phyloP scores from a whole-genome alignment of 140 eudicot species.

The Erigeron philadelphicus region DNA sequence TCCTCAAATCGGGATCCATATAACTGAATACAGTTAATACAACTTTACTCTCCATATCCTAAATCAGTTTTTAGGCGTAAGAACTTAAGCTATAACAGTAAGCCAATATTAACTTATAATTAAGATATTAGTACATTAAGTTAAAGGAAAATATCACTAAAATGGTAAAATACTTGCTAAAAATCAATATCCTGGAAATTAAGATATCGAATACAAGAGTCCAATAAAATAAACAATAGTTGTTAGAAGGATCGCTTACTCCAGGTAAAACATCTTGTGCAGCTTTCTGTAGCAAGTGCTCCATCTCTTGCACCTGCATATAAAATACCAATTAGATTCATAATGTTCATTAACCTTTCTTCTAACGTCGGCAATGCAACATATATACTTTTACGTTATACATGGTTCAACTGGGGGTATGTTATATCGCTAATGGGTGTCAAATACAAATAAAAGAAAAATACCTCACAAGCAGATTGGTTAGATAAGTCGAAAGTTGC shows the following conservation, averaged over 20 bases:
- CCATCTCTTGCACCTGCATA: conserved; percentile 82
- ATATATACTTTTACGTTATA: background rate
- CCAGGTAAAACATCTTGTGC: conserved; percentile 82
- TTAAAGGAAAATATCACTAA: background rate
- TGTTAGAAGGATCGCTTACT: conserved; percentile 40
- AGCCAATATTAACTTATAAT: background rate
- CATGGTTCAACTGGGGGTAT: background rate
- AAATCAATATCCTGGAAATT: background rate
- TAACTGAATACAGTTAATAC: background rate
- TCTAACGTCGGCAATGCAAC: background rate
- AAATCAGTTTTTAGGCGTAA: background rate
- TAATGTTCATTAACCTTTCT: background rate
- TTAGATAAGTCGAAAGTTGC: background rate
- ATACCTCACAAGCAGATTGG: background rate
- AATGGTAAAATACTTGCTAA: background rate
- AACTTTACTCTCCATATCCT: background rate
- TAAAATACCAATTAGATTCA: conserved; percentile 8
- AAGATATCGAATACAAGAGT: background rate
- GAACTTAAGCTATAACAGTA: background rate
- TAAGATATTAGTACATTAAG: background rate
- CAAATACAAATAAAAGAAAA: background rate
- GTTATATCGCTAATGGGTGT: conserved; percentile 2
- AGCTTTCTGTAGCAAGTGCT: conserved; percentile 53
- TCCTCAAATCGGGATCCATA: background rate
- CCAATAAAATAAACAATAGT: background rate